Conservation (phyloP, 768 basidiomycete species). For the Podaxis mareebaensis region DNA sequence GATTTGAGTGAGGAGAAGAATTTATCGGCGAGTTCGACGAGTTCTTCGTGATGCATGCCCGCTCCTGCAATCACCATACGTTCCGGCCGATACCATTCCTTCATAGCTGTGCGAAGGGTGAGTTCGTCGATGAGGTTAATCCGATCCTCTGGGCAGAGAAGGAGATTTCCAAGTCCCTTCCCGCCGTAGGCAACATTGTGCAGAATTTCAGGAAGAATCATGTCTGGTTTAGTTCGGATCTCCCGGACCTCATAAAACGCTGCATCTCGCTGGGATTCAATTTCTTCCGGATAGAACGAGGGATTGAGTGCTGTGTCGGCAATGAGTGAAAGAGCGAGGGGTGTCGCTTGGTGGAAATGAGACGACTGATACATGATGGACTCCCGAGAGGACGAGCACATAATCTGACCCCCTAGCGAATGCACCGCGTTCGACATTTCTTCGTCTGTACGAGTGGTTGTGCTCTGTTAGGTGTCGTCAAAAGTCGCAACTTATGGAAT, state of each 20-base stretch:
- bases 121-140: conserved; percentile 65
- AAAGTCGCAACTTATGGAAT: not conserved
- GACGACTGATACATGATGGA: conserved; percentile 98
- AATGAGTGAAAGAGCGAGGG: conserved; percentile 83
- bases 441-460: conserved; percentile 64
- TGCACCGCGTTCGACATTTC: conserved; percentile 84
- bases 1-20: conserved; percentile 74
- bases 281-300: conserved; percentile 71
- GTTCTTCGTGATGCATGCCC: conserved; percentile 86
- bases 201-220: conserved; percentile 88
- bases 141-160: conserved; percentile 86
- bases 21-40: conserved; percentile 84
- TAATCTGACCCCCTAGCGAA: conserved; percentile 86
- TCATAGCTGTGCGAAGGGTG: conserved; percentile 63
- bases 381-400: conserved; percentile 89
- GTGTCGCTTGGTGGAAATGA: conserved; percentile 82
- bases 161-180: conserved; percentile 83
- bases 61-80: conserved; percentile 94
- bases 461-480: conserved; percentile 55
- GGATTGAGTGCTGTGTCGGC: conserved; percentile 89
- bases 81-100: conserved; percentile 89
- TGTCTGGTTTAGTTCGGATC: conserved; percentile 85
- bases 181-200: conserved; percentile 83
- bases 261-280: conserved; percentile 82
- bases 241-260: conserved; percentile 91